These are phyloP conservation scores for Chytriomyces sp. DNA, from an alignment of 192 early-diverging fungal genomes.

Conservation along the genomic window DNA sequence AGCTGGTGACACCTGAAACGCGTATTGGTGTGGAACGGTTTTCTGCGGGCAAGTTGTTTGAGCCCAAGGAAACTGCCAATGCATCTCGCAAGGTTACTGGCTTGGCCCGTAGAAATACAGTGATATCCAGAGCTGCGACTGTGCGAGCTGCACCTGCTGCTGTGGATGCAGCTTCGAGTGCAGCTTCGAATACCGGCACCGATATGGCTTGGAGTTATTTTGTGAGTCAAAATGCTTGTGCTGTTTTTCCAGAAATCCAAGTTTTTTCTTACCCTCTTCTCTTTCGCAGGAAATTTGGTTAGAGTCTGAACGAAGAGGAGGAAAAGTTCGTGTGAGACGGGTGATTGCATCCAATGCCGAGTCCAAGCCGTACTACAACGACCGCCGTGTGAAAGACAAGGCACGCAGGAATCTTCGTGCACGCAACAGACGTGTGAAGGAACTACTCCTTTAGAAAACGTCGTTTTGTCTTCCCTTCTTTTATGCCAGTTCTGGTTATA, in stretches of 20 bases:
- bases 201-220: not conserved
- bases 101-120: no score
- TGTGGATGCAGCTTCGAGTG: no score
- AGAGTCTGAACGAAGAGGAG: not conserved
- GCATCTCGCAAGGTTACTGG: no score
- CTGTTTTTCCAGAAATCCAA: no score
- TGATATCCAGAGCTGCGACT: no score
- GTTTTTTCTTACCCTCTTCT: no score
- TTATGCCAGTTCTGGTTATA: no score
- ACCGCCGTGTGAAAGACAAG: no score
- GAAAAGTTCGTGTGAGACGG: conserved; percentile 2
- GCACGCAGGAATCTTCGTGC: not conserved
- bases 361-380: not conserved
- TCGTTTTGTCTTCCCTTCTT: no score
- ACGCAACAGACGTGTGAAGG: not conserved
- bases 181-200: not conserved
- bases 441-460: not conserved
- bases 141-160: no score
- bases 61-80: not conserved
- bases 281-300: not conserved
- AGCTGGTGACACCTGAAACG: not conserved
- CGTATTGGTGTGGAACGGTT: not conserved
- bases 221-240: not conserved
- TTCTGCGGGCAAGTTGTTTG: not conserved
- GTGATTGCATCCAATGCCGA: not conserved